Evolutionary conservation across 352 stramenopile genomes (phyloP), one percentile per base, ranked within the genome.

Genomic region (Globisporangium recalcitrans): DNA sequence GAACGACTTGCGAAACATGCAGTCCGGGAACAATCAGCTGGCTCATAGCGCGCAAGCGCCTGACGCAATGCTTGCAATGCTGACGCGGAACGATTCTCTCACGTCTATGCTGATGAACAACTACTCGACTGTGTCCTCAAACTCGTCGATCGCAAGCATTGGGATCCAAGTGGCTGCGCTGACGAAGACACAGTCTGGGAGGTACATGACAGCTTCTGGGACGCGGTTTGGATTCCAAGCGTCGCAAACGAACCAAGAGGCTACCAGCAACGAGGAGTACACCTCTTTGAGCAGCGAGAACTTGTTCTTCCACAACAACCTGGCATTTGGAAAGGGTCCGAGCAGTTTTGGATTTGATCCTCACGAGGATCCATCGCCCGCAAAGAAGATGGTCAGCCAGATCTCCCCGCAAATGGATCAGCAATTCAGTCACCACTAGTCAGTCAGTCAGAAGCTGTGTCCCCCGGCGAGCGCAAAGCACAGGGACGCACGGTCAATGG

Each of bases 41-140:
- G 38, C 29, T 14, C 60, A 65, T 34, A 40, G 16, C 10, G 42
- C 60, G 9, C 58, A 36, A 26, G 21, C 4, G 10, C 47, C 36
- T 4, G 58, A 56, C 22, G 8, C 60, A 31, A 60, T 44, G 52
- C 55, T 65, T 32, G 22, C 27, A 16, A 22, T 60, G 16, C 27
- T 65, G 36, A 65, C 52, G 38, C 49, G 60, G 8, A 55, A 47
- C 24, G 52, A 65, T 27, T 65, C 60, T 10, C 60, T 65, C 36
- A 57, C 60, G 26, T 65, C 60, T 16, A 40, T 65, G 11, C 19
- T 63, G 4, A 21, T 58, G 47, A 58, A 40, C 32, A 60, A 65
- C 31, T 65, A 60, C 36, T 65, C 60, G 49, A 65, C 51, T 4
- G 60, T 60, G 11, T 65, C 60, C 9, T 65, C 60, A 22, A 65